phyloP scores from a whole-genome alignment of 495 filamentous ascomycete genomes.

The Penicillium turbatum region DNA sequence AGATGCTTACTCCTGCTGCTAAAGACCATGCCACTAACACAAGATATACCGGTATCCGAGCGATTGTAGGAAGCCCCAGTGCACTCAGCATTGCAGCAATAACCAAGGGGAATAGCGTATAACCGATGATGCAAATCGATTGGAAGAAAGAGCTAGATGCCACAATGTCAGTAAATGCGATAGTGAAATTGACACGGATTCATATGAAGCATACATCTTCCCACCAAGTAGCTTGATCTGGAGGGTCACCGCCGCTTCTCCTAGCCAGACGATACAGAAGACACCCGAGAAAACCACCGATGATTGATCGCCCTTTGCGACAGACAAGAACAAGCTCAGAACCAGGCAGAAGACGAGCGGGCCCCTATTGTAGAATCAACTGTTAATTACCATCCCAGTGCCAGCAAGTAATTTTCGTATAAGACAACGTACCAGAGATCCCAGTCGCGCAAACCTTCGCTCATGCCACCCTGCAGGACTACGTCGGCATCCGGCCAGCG shows the following conservation, averaged over 20 bases:
- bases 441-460: slow-evolving; percentile 86
- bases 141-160: slow-evolving; percentile 85
- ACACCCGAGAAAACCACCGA: slow-evolving; percentile 90
- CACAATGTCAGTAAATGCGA: slow-evolving; percentile 19
- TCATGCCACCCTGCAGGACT: slow-evolving; percentile 75
- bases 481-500: slow-evolving; percentile 69
- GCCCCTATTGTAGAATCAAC: slow-evolving; percentile 50
- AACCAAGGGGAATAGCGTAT: slow-evolving; percentile 97
- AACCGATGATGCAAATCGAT: slow-evolving; percentile 94
- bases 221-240: slow-evolving; percentile 97
- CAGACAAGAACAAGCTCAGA: slow-evolving; percentile 78
- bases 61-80: slow-evolving; percentile 66
- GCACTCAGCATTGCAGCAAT: slow-evolving; percentile 88
- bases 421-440: slow-evolving; percentile 69
- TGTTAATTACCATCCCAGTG: background rate
- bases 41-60: slow-evolving; percentile 83
- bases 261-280: slow-evolving; percentile 94
- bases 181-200: background rate
- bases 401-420: background rate
- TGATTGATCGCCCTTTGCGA: slow-evolving; percentile 72
- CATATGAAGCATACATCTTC: slow-evolving; percentile 72
- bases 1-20: slow-evolving; percentile 91
- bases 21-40: slow-evolving; percentile 86
- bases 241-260: slow-evolving; percentile 93
- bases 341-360: slow-evolving; percentile 89